phyloP scores from a whole-genome alignment of 2,329 filamentous ascomycete genomes.

The Epichloe elymi region DNA sequence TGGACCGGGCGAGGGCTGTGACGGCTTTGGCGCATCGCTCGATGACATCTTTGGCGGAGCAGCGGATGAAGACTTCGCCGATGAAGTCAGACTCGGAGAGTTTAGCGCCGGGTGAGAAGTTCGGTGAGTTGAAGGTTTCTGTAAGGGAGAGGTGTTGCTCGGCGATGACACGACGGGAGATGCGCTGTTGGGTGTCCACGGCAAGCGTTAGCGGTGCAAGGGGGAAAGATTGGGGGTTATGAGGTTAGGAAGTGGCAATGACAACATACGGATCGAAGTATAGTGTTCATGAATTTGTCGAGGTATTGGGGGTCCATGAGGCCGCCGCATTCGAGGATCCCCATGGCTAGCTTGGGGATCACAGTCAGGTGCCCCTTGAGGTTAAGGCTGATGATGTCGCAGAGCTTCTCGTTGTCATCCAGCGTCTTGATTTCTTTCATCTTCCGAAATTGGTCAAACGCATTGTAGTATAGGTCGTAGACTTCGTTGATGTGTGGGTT shows the following conservation, averaged over 20 bases:
- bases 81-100: conserved; percentile 70
- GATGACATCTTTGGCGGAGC: conserved; percentile 80
- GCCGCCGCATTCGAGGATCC: conserved; percentile 78
- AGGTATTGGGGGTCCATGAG: conserved; percentile 70
- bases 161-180: conserved; percentile 89
- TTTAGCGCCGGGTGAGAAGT: conserved; percentile 74
- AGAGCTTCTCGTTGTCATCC: conserved; percentile 82
- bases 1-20: conserved; percentile 57
- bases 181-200: conserved; percentile 43
- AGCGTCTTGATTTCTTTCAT: conserved; percentile 72
- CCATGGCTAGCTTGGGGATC: conserved; percentile 89
- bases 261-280: conserved; percentile 64
- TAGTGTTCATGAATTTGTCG: conserved; percentile 90
- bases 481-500: conserved; percentile 89
- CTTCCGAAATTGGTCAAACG: conserved; percentile 84
- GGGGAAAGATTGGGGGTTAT: background rate
- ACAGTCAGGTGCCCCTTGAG: conserved; percentile 82
- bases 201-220: background rate
- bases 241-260: background rate
- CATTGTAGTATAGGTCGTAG: conserved; percentile 91
- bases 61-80: conserved; percentile 88
- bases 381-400: conserved; percentile 64
- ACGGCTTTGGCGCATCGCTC: conserved; percentile 69
- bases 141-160: conserved; percentile 94
- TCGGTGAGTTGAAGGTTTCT: conserved; percentile 82